phyloP scores from a whole-genome alignment of 2,329 filamentous ascomycete species.

The Colletotrichum sojae region DNA sequence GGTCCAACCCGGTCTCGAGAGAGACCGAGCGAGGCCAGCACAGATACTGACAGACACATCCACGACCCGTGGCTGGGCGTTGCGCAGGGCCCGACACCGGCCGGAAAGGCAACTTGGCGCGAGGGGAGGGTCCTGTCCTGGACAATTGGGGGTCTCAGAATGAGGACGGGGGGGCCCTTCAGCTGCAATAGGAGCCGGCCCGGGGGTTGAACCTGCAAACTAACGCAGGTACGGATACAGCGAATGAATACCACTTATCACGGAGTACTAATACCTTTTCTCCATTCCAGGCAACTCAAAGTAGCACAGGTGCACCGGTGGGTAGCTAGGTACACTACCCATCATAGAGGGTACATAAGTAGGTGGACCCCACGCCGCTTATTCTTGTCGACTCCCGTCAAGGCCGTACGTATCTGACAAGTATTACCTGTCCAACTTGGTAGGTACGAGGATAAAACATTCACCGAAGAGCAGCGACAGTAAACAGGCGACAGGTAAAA shows the following conservation, averaged over 20 bases:
- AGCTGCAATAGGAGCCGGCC: conserved; percentile 12
- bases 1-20: conserved; percentile 12
- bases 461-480: no score
- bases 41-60: background rate
- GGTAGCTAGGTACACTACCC: no score
- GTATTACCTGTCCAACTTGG: no score
- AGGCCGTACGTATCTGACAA: no score
- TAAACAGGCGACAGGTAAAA: conserved; percentile 7
- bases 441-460: no score
- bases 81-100: conserved; percentile 29
- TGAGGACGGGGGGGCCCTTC: background rate
- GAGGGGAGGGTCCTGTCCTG: conserved; percentile 6
- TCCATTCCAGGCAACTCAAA: no score
- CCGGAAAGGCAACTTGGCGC: conserved; percentile 30
- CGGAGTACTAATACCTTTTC: background rate
- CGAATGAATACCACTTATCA: no score
- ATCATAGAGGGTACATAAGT: no score
- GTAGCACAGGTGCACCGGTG: no score
- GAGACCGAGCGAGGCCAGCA: background rate
- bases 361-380: no score
- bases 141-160: conserved; percentile 5
- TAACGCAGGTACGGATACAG: background rate
- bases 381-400: no score
- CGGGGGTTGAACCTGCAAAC: background rate
- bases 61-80: conserved; percentile 4